These are phyloP conservation scores for Crithidia brevicula DNA, from an alignment of 208 protist species.

Conservation along the genomic window DNA sequence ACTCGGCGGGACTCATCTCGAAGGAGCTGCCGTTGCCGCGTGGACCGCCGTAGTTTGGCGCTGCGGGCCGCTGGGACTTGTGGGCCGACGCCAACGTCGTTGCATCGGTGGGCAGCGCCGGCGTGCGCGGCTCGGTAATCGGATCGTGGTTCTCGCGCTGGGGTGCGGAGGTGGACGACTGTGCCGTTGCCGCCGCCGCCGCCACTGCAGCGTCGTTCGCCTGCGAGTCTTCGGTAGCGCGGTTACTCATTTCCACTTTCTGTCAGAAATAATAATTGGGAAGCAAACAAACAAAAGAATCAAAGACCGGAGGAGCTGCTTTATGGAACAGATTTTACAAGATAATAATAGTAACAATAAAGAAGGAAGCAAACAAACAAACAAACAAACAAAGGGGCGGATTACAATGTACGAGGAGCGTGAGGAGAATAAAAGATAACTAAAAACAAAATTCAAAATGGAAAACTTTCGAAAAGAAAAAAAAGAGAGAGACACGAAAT, in stretches of 20 bases:
- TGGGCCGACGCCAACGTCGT: too few species aligned
- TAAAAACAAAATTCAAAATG: too few species aligned
- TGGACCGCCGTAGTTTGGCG: slow-evolving; percentile 19
- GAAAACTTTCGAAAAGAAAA: too few species aligned
- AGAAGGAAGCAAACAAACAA: slow-evolving; percentile 9
- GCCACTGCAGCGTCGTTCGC: slow-evolving; percentile 2
- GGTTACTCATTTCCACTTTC: slow-evolving; percentile 1
- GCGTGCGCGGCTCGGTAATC: slow-evolving; percentile 11
- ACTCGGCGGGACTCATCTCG: slow-evolving; percentile 22
- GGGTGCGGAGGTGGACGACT: too few species aligned
- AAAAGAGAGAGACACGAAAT: too few species aligned
- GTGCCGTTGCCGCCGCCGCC: background rate
- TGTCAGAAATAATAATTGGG: too few species aligned
- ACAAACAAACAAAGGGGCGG: too few species aligned
- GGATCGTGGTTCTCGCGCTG: slow-evolving; percentile 15
- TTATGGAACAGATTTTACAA: background rate
- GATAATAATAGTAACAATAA: slow-evolving; percentile 13
- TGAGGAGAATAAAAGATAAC: too few species aligned
- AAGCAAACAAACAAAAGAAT: slow-evolving; percentile 14
- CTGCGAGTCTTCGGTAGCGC: background rate
- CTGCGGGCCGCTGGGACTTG: background rate
- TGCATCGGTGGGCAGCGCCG: background rate
- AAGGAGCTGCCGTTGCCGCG: slow-evolving; percentile 49
- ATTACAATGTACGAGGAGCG: too few species aligned
- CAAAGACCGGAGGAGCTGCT: slow-evolving; percentile 28